Evolutionary conservation across 768 basidiomycete genomes (phyloP), one percentile per base, ranked within the genome.

Genomic region (Suillus ampliporus): DNA sequence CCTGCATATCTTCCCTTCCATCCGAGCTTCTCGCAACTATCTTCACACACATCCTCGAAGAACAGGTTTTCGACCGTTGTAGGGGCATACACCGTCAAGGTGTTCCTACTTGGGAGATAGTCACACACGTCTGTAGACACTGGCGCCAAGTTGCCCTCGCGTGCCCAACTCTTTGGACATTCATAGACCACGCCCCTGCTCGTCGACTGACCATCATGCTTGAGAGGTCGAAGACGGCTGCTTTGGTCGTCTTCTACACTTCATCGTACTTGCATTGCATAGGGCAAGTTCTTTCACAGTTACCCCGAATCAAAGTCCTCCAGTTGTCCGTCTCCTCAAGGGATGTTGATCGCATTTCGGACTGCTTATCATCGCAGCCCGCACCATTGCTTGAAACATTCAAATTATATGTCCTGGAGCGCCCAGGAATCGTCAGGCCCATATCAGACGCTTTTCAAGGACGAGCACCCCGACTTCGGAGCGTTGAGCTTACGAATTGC

Each of bases 121-220:
- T 73, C 37, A 69, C 73, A 14, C 56, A 69, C 58, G 63, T 70
- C 15, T 75, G 71, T 53, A 66, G 61, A 19, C 76, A 80, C 56
- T 84, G 82, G 82, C 78, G 83, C 28, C 65, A 75, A 1, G 76
- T 83, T 5, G 80, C 82, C 4, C 61, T 84, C 17, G 73, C 66
- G 50, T 78, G 74, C 59, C 77, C 82, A 1, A 66, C 59, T 17
- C 74, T 84, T 43, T 85, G 84, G 83, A 74, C 66, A 26, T 11
- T 21, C 10, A 31, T 56, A 4, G 19, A 43, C 74, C 17, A 74
- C 57, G 79, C 77, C 67, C 80, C 81, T 78, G 31, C 6, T 31
- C 4, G 6, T 31, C 6, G 31, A 6, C 31, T 31, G 6, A 3
- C 31, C 31, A 31, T 31, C 31, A 31, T 31, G 31, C 6, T 31